phyloP scores from a whole-genome alignment of 805 yeast genomes.

The Torulaspora franciscae region DNA sequence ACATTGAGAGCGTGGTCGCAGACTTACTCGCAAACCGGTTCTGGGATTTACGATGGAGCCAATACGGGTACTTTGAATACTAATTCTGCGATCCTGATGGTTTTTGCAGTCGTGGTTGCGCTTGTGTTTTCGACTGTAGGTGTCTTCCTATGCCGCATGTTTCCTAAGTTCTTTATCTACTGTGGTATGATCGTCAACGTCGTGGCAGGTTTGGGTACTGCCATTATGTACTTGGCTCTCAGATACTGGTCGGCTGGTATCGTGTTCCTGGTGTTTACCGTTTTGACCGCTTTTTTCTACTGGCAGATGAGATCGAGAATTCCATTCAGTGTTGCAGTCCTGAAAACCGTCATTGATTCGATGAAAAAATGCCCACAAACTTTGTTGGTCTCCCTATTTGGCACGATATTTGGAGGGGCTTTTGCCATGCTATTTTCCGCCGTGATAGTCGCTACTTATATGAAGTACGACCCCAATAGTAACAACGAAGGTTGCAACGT shows the following conservation, averaged over 20 bases:
- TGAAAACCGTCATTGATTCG: slow-evolving; percentile 71
- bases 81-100: slow-evolving; percentile 65
- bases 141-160: slow-evolving; percentile 55
- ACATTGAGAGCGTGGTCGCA: slow-evolving; percentile 59
- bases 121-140: slow-evolving; percentile 54
- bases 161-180: slow-evolving; percentile 63
- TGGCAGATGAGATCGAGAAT: slow-evolving; percentile 68
- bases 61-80: slow-evolving; percentile 65
- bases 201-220: slow-evolving; percentile 65
- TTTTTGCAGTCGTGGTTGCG: slow-evolving; percentile 57
- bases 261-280: slow-evolving; percentile 62
- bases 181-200: slow-evolving; percentile 65
- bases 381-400: slow-evolving; percentile 53
- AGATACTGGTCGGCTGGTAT: slow-evolving; percentile 76
- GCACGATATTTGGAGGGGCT: slow-evolving; percentile 53
- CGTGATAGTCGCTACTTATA: slow-evolving; percentile 69
- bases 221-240: slow-evolving; percentile 64
- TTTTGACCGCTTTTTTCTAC: slow-evolving; percentile 62
- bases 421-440: slow-evolving; percentile 63
- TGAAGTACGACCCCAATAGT: slow-evolving; percentile 61
- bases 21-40: slow-evolving; percentile 53
- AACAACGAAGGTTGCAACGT: slow-evolving; percentile 49
- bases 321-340: slow-evolving; percentile 66
- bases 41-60: slow-evolving; percentile 52
- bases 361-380: slow-evolving; percentile 70